A percentile compares a stretch with the other conserved stretches of the same genome.
Conservation (phyloP, 1,139 yeast species). For the Suhomyces terraborum region DNA sequence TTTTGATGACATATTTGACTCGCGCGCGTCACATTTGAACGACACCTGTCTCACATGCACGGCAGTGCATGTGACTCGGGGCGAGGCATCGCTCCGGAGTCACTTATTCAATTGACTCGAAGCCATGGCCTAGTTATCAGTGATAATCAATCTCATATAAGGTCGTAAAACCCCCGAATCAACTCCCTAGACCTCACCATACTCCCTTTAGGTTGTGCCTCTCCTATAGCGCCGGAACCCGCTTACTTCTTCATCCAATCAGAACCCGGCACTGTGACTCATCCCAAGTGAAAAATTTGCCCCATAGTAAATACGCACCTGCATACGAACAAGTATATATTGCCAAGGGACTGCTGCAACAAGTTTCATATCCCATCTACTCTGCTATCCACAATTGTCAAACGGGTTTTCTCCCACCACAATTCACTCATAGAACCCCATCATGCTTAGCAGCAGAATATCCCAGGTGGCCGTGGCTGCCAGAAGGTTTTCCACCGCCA, state of each 20-base stretch:
- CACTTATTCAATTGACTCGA: conserved; percentile 1
- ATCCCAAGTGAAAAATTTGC: conserved; percentile 11
- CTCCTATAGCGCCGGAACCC: neutral
- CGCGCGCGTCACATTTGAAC: neutral
- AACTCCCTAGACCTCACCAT: neutral
- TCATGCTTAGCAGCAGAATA: conserved; percentile 14
- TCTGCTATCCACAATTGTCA: neutral
- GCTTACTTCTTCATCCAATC: conserved; percentile 5
- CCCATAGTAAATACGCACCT: conserved; percentile 7
- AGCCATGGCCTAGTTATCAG: neutral
- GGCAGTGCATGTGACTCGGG: conserved; percentile 2
- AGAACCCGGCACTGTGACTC: conserved; percentile 8
- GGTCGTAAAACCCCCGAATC: neutral
- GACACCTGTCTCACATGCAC: conserved; percentile 1
- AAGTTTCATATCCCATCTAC: neutral
- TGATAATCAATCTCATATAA: neutral
- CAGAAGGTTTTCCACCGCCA: conserved; percentile 15
- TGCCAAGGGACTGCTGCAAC: neutral
- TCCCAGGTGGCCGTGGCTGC: conserved; percentile 6
- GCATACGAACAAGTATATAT: conserved; percentile 8
- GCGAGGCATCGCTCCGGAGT: conserved; percentile 5
- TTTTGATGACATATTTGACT: neutral
- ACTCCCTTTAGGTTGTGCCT: neutral
- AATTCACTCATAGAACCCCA: too few species aligned
- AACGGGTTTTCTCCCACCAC: too few species aligned